Evolutionary conservation across 192 early-diverging fungal genomes (phyloP).

Genomic region (Spizellomyces punctatus): DNA sequence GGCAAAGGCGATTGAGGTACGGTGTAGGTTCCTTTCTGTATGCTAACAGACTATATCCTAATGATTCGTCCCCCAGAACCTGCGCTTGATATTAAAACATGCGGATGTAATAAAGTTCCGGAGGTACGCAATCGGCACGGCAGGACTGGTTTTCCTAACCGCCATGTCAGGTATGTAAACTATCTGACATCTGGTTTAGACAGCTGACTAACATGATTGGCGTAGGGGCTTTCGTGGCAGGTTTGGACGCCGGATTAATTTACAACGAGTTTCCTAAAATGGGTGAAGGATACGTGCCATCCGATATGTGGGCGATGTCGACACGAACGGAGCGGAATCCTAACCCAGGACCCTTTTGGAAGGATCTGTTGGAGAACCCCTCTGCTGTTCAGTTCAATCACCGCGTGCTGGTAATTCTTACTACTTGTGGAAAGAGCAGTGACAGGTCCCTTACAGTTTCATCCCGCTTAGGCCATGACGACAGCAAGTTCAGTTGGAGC

Average conservation of each 20-base stretch:
- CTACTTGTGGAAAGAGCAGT: neutral
- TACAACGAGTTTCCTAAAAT: conserved; percentile 98
- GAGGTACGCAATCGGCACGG: conserved; percentile 61
- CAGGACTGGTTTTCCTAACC: conserved; percentile 79
- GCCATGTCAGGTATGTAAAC: conserved; percentile 64
- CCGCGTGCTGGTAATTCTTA: conserved; percentile 70
- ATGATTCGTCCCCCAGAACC: conserved; percentile 1
- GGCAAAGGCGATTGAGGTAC: conserved; percentile 31
- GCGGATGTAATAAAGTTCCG: conserved; percentile 30
- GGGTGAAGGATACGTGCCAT: conserved; percentile 83
- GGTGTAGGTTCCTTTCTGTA: neutral
- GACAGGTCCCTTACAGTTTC: neutral
- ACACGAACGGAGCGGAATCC: conserved; percentile 51
- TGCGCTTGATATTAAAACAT: conserved; percentile 5
- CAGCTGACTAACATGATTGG: neutral
- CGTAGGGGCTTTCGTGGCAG: conserved; percentile 89
- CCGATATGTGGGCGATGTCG: conserved; percentile 55
- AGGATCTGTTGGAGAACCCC: conserved; percentile 93
- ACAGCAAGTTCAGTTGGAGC: conserved; percentile 73
- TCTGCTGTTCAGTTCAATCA: conserved; percentile 95
- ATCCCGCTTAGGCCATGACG: conserved; percentile 64
- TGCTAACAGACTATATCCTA: neutral
- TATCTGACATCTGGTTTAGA: neutral
- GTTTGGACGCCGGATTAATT: conserved; percentile 93
- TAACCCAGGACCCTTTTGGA: conserved; percentile 68